Evolutionary conservation across 495 filamentous ascomycete species (phyloP).

Genomic region (Glarea lozoyensis): DNA sequence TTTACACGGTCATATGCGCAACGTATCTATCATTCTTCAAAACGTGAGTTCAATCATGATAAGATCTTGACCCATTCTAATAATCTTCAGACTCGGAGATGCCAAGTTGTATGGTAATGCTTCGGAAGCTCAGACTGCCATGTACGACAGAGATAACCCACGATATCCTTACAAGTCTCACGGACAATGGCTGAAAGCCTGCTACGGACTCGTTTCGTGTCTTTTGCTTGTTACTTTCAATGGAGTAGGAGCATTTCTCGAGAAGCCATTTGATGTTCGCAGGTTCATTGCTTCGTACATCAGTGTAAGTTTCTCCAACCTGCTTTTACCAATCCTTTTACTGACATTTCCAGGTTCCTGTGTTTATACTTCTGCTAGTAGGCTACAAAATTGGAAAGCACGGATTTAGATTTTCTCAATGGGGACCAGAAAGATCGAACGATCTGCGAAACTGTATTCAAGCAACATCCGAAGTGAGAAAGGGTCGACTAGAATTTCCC

Average conservation of each 20-base stretch:
- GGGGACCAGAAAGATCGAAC: conserved; percentile 26
- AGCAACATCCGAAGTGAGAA: conserved; percentile 21
- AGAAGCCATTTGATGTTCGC: conserved; percentile 25
- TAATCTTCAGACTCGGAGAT: conserved; percentile 20
- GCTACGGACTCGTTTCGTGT: conserved; percentile 35
- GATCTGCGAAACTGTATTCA: conserved; percentile 28
- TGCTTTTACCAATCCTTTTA: not conserved
- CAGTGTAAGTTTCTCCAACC: conserved; percentile 26
- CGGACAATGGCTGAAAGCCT: conserved; percentile 35
- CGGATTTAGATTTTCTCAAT: conserved; percentile 20
- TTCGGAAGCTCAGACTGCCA: conserved; percentile 26
- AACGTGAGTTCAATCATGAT: conserved; percentile 20
- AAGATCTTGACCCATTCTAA: not conserved
- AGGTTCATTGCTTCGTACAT: conserved; percentile 40
- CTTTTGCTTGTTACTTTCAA: conserved; percentile 36
- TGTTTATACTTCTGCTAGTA: conserved; percentile 25
- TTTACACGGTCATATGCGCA: conserved; percentile 34
- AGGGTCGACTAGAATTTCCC: conserved; percentile 26
- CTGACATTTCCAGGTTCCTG: conserved; percentile 19
- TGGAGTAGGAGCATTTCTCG: conserved; percentile 30
- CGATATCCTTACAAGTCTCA: conserved; percentile 40
- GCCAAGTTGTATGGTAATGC: conserved; percentile 25
- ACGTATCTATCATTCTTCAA: conserved; percentile 34
- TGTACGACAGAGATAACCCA: conserved; percentile 33
- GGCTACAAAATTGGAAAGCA: conserved; percentile 29